Percentiles rank a stretch among this genome's conserved stretches.
Conservation (phyloP, 106 monocot genomes). For the Cymbidium sinense region DNA sequence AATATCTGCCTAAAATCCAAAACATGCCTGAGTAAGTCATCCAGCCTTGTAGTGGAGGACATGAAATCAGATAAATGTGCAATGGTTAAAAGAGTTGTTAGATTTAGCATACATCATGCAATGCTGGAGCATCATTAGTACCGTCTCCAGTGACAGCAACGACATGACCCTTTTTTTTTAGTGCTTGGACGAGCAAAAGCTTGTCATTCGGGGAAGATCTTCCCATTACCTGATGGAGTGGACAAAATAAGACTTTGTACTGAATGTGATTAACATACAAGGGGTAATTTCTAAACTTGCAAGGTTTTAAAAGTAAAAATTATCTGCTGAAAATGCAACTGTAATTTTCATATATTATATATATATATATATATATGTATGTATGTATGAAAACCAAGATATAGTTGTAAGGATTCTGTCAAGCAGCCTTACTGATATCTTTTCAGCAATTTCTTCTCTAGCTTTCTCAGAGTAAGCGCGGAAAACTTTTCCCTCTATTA, state of each 20-base stretch:
- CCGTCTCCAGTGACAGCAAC: constrained; percentile 97
- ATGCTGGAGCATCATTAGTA: constrained; percentile 88
- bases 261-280: background rate
- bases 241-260: background rate
- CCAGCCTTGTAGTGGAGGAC: background rate
- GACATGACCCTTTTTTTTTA: constrained; percentile 55
- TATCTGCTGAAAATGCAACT: background rate
- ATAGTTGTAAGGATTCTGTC: background rate
- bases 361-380: background rate
- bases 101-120: constrained; percentile 57
- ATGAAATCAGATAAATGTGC: background rate
- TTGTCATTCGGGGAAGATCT: constrained; percentile 92
- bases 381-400: background rate
- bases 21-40: constrained; percentile 4
- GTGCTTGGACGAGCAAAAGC: constrained; percentile 68
- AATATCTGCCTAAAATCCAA: constrained; percentile 65
- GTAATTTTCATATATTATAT: too few species aligned
- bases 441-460: constrained; percentile 61
- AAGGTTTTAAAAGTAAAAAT: background rate
- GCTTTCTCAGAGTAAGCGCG: constrained; percentile 53
- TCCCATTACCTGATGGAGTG: constrained; percentile 63
- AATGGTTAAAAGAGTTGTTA: background rate
- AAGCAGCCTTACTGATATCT: constrained; percentile 63
- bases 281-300: background rate
- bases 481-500: constrained; percentile 84